Evolutionary conservation across 176 grass and related monocot genomes (phyloP), one percentile per base, ranked within the genome.

Genomic region (Avena sativa): DNA sequence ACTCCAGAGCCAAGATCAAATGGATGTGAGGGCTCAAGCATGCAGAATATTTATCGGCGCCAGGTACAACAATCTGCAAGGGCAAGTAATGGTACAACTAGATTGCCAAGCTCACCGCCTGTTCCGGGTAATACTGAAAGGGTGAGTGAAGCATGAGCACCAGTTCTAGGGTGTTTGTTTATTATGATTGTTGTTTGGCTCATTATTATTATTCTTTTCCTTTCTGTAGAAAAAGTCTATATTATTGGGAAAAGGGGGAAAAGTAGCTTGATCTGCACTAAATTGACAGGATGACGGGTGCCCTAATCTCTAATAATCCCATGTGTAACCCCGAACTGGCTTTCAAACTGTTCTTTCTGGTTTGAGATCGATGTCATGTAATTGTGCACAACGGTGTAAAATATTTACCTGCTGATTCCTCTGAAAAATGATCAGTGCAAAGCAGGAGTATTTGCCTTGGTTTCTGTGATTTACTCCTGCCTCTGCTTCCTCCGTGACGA

Each of bases 111-210:
- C 12, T 93, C 97, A 58, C 91, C 91, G 5, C 87, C 97, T 58
- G 91, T 96, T 87, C 97, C 97, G 81, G 90, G 94, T 83, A 99
- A 99, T 99, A 63, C 63, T 99, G 81, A 99, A 97, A 85, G 92
- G 94, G 16, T 91, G 92, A 11, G 78, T 93, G 51, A 99, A 99
- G 91, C 91, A 97, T 38, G 97, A 99, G 80, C 92, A 99, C 47
- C 96, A 93, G 58, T 8, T 0, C 21, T 84, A 61, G 79, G 44
- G 76, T 40, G n/a, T 66, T 69, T 28, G 28, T 61, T 69, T 58
- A 55, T 53, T 53, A 40, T 59, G 46, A 11, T 13, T 80, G 65
- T 44, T 88, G 58, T 81, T 86, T 77, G 47, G 52, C 71, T 76
- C 81, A 50, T 86, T 83, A 28, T 81, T 75, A 32, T 30, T 87